These are phyloP conservation scores for Septoria linicola DNA, from an alignment of 2,329 filamentous ascomycete species.

Conservation along the genomic window DNA sequence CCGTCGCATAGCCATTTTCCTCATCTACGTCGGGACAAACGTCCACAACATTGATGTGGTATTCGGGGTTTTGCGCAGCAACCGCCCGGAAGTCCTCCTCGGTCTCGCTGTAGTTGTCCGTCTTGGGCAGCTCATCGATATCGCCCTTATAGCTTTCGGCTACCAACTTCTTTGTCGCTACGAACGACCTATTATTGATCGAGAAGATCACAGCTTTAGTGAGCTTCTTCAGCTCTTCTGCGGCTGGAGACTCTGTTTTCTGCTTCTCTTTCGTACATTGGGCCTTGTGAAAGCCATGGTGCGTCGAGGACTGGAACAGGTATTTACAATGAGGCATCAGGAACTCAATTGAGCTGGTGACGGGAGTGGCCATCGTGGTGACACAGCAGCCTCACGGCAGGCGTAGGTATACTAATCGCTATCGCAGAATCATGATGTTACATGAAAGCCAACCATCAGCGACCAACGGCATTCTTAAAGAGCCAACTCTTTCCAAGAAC, in stretches of 20 bases:
- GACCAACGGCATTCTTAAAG: too few relatives aligned
- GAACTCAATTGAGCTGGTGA: too few relatives aligned
- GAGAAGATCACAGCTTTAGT: constrained; percentile 14
- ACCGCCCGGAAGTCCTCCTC: constrained; percentile 8
- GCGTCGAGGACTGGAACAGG: not conserved
- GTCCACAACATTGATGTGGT: constrained; percentile 17
- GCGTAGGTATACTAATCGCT: too few relatives aligned
- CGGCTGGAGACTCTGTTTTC: not conserved
- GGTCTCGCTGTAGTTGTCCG: constrained; percentile 7
- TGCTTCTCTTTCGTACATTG: not conserved
- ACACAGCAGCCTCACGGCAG: too few relatives aligned
- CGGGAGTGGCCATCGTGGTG: too few relatives aligned
- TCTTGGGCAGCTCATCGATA: constrained; percentile 16
- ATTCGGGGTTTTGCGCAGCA: constrained; percentile 11
- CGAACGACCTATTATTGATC: constrained; percentile 17
- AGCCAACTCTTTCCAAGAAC: too few relatives aligned
- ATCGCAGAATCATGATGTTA: too few relatives aligned
- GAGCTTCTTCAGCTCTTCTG: constrained; percentile 12
- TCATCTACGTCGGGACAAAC: constrained; percentile 18
- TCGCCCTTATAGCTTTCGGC: constrained; percentile 14
- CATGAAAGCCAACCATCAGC: too few relatives aligned
- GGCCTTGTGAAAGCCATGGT: not conserved
- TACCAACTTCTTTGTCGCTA: constrained; percentile 9
- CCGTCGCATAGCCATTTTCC: constrained; percentile 16
- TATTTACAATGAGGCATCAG: not conserved